Conservation (phyloP, 1,284 basidiomycete genomes). For the Neotropicomus parvogracilis region DNA sequence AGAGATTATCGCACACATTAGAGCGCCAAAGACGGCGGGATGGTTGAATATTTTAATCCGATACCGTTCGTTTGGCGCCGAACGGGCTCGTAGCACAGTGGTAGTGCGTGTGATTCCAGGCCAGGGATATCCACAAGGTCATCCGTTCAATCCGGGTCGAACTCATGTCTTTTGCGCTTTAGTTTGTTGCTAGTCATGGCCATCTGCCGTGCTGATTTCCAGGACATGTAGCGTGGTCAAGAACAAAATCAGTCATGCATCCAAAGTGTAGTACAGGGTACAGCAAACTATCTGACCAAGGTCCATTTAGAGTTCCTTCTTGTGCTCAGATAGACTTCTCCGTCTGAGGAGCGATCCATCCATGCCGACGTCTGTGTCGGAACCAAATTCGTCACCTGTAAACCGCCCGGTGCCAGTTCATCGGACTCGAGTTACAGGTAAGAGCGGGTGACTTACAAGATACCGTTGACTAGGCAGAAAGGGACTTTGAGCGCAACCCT, state of each 20-base stretch:
- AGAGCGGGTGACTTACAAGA: conserved; percentile 42
- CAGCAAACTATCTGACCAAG: conserved; percentile 13
- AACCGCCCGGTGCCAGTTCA: neutral
- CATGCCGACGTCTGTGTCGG: conserved; percentile 31
- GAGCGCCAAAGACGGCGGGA: neutral
- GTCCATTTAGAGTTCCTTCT: conserved; percentile 34
- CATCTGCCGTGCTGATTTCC: no score
- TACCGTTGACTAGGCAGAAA: conserved; percentile 71
- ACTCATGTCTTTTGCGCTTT: conserved; percentile 40
- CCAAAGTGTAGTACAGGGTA: neutral
- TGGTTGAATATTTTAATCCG: no score
- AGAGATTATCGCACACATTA: neutral
- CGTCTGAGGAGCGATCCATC: conserved; percentile 25
- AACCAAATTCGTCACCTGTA: conserved; percentile 31
- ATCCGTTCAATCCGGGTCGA: conserved; percentile 56
- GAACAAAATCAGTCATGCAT: neutral
- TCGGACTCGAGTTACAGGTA: conserved; percentile 1
- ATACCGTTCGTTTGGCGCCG: neutral
- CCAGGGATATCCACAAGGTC: conserved; percentile 45
- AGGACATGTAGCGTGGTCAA: no score
- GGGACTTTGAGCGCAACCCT: conserved; percentile 48
- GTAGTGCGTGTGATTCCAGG: conserved; percentile 39
- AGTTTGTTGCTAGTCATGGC: no score
- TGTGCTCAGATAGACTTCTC: conserved; percentile 31
- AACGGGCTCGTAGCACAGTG: conserved; percentile 35